A percentile compares a stretch with the other conserved stretches of the same genome.
phyloP scores from a whole-genome alignment of 345 rosid genomes.

The Draba incana region DNA sequence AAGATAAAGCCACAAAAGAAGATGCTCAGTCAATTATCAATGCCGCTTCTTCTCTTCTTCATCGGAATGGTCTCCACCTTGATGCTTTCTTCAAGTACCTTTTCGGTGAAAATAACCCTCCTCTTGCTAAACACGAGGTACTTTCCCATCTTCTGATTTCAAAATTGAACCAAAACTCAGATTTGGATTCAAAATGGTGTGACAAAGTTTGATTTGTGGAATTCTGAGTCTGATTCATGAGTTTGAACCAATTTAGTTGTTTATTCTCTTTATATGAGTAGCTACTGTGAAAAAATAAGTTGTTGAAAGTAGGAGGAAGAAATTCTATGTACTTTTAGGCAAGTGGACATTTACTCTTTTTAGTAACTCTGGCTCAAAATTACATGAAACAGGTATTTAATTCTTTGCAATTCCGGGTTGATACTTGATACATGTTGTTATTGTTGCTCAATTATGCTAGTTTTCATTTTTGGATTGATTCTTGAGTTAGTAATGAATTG shows the following conservation, averaged over 20 bases:
- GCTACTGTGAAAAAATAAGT: slow-evolving; percentile 11
- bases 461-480: slow-evolving; percentile 12
- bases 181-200: slow-evolving; percentile 7
- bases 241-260: too few species aligned
- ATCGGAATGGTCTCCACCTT: slow-evolving; percentile 55
- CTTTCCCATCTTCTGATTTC: not conserved
- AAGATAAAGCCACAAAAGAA: slow-evolving; percentile 49
- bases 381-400: not conserved
- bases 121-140: slow-evolving; percentile 54
- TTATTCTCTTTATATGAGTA: too few species aligned
- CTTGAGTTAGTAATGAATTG: not conserved
- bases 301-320: not conserved
- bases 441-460: not conserved
- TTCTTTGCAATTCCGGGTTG: not conserved
- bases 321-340: not conserved
- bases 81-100: slow-evolving; percentile 70
- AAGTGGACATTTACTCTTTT: not conserved
- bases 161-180: not conserved
- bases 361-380: not conserved
- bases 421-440: not conserved
- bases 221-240: too few species aligned
- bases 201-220: not conserved
- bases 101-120: slow-evolving; percentile 58
- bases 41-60: slow-evolving; percentile 47
- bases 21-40: slow-evolving; percentile 56